Base-by-base conservation (phyloP, 495 filamentous ascomycete species). In the Margaritispora aquatica region DNA sequence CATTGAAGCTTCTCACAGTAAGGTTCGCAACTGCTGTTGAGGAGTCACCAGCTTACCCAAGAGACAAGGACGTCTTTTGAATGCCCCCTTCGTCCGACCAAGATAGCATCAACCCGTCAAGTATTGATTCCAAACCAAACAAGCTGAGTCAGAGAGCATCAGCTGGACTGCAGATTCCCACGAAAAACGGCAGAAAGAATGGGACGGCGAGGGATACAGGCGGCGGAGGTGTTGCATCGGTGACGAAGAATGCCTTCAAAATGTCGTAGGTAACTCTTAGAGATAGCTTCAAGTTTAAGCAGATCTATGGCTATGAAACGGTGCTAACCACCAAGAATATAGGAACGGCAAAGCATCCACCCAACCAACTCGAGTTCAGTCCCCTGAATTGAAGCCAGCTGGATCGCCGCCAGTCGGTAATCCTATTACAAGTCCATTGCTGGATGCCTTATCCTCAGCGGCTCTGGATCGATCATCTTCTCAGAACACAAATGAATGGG, bases 401-500 rank as follows among this genome's bases (percentile, higher is more conserved):
- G 52, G 0, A 22, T 60, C 60, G 53, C 38, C 59, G 10, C 22
- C 59, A 19, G 64, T 55, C 44, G 62, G 60, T 13, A 63, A 64
- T 52, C 57, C 53, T 21, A 54, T 59, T 22, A 58, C 61, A 27
- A 62, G 64, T 9, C 66, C 66, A 34, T 48, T 66, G 48, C 51
- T 69, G 26, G 62, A 69, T 41, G 65, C 64, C 21, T 51, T 69
- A 24, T 63, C 65, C 19, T 69, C 67, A 21, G 60, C 61, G n/a
- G 53, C 57, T 4, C 58, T 61, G 23, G 55, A 57, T 26, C 53
- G 52, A 10, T 56, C 60, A 8, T 13, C 53, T 13, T 48, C 59
- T 8, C 59, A 65, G 29, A 78, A 71, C 57, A 73, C 76, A 60
- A 76, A 73, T 70, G 80, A 83, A 68, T 83, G 79, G 79, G 70